phyloP scores from a whole-genome alignment of 495 filamentous ascomycete genomes.

The Delitschia confertaspora region DNA sequence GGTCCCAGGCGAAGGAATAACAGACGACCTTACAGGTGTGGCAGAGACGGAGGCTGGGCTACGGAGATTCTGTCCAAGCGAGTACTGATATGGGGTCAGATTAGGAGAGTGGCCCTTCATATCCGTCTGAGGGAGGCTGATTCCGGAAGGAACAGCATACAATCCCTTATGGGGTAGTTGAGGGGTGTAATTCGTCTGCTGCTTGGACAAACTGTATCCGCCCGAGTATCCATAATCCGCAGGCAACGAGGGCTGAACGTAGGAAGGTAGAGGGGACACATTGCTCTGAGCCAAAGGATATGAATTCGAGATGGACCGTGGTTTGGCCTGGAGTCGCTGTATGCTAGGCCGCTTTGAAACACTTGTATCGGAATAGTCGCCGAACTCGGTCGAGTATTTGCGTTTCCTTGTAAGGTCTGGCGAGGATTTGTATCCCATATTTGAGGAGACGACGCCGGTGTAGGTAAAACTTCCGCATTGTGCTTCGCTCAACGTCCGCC shows the following conservation, averaged over 20 bases:
- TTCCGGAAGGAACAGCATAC: constrained; percentile 21
- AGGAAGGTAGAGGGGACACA: constrained; percentile 27
- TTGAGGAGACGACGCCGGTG: constrained; percentile 36
- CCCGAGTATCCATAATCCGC: constrained; percentile 24
- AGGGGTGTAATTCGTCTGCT: constrained; percentile 10
- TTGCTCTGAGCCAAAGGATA: constrained; percentile 27
- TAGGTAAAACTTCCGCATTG: constrained; percentile 77
- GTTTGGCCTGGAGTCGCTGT: constrained; percentile 38
- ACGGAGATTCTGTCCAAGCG: constrained; percentile 31
- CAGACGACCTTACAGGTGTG: constrained; percentile 35
- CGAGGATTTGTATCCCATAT: constrained; percentile 27
- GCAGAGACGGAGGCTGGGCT: constrained; percentile 32
- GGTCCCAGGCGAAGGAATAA: constrained; percentile 39
- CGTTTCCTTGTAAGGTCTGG: constrained; percentile 43
- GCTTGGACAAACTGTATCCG: constrained; percentile 24
- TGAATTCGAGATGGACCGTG: constrained; percentile 31
- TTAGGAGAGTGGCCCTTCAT: constrained; percentile 25
- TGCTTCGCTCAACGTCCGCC: constrained; percentile 50
- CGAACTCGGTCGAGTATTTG: constrained; percentile 43
- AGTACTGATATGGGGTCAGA: constrained; percentile 33
- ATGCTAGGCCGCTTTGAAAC: constrained; percentile 41
- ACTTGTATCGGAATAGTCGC: constrained; percentile 33
- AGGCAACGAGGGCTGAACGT: constrained; percentile 20
- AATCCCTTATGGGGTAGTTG: constrained; percentile 15
- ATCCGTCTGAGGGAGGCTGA: constrained; percentile 12